These are phyloP conservation scores for Lepraria neglecta DNA, from an alignment of 495 filamentous ascomycete genomes.

Conservation along the genomic window DNA sequence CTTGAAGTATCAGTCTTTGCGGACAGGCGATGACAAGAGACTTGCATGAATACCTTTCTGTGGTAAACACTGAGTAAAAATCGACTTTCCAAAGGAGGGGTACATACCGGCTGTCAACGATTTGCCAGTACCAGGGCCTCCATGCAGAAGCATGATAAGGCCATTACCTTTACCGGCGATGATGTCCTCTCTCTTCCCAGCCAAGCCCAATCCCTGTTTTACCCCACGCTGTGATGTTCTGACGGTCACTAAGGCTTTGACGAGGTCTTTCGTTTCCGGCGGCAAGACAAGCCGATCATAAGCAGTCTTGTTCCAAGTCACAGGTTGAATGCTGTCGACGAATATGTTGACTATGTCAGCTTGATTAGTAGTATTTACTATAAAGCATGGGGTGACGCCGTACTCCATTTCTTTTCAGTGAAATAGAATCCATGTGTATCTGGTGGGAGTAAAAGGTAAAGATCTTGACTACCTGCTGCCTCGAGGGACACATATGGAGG, in stretches of 20 bases:
- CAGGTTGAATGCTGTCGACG: conserved; percentile 35
- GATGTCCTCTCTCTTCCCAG: conserved; percentile 20
- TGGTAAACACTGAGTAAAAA: background rate
- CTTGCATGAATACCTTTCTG: conserved; percentile 5
- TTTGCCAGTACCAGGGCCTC: conserved; percentile 43
- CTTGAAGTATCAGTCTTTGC: background rate
- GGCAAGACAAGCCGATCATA: conserved; percentile 52
- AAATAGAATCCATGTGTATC: conserved; percentile 22
- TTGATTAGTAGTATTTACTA: conserved; percentile 30
- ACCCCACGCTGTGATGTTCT: conserved; percentile 19
- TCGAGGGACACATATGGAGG: conserved; percentile 6
- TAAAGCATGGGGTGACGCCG: conserved; percentile 25
- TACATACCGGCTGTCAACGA: conserved; percentile 22
- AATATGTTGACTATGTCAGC: conserved; percentile 44
- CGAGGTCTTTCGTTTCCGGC: conserved; percentile 42
- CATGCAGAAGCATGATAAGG: conserved; percentile 48
- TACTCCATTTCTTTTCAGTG: conserved; percentile 37
- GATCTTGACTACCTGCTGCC: conserved; percentile 1
- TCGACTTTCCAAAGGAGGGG: background rate
- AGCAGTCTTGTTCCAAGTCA: conserved; percentile 48
- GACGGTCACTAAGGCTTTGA: conserved; percentile 43
- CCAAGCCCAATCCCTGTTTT: conserved; percentile 16
- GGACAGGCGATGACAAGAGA: background rate
- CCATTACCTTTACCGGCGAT: conserved; percentile 39
- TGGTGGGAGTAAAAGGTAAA: conserved; percentile 17